A percentile compares a stretch with the other conserved stretches of the same genome.
Evolutionary conservation across 148 eudicot species (phyloP).

Genomic region (Vaccinium myrtillus): DNA sequence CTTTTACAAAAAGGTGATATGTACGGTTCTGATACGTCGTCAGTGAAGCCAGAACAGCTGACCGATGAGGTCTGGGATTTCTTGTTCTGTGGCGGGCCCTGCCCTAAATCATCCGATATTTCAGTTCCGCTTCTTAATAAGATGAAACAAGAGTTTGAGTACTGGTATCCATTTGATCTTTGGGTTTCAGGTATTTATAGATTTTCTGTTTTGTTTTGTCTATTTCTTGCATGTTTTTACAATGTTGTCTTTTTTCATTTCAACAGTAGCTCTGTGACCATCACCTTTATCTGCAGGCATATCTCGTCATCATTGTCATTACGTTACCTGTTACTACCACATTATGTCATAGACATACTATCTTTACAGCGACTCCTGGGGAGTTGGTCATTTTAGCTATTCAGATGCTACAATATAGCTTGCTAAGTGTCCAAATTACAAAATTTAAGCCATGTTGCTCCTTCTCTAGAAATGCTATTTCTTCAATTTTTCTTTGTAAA

Average conservation of each 20-base stretch:
- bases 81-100: conserved; percentile 63
- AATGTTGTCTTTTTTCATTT: not conserved
- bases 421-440: not conserved
- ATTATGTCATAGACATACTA: not conserved
- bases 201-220: conserved; percentile 17
- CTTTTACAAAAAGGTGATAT: conserved; percentile 75
- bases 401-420: not conserved
- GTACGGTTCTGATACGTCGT: conserved; percentile 51
- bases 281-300: not conserved
- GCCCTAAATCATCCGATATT: conserved; percentile 57
- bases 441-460: not conserved
- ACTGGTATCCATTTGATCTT: conserved; percentile 97
- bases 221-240: not conserved
- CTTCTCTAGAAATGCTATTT: not conserved
- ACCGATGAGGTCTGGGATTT: conserved; percentile 93
- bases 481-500: not conserved
- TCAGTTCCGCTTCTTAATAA: conserved; percentile 41
- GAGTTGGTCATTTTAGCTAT: not conserved
- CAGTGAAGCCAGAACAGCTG: conserved; percentile 70
- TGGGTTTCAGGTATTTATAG: conserved; percentile 84
- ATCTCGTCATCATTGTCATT: not conserved
- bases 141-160: conserved; percentile 91
- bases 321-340: not conserved
- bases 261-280: not conserved
- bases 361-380: not conserved